Evolutionary conservation across 331 rosid species (phyloP), one percentile per base, ranked within the genome.

Genomic region (Malus hybrid): DNA sequence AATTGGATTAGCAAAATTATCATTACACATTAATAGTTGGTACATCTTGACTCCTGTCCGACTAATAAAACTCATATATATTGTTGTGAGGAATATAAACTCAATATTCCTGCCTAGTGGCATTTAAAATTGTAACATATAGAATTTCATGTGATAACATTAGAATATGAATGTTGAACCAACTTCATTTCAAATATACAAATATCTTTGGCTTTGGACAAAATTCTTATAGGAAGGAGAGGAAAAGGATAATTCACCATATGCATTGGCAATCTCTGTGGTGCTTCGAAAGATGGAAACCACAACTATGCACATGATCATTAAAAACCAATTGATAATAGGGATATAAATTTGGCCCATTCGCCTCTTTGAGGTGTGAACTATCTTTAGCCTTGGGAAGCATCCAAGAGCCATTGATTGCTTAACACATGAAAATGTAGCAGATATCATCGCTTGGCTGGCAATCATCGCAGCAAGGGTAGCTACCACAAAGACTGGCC

Each of bases 361-460:
- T 82, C 65, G 87, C 83, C 76, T 90, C 81, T 69, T 94, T 22
- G 99, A 94, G 77, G 99, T 94, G 87, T 94, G 99, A 82, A 94
- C 42, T 70, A 94, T 94, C 91, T 94, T 92, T 81, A 94, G 88
- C 88, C 99, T 87, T n/a, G 99, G 99, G 83, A 94, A 94, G 88
- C 99, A 92, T 76, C 99, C 99, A 74, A 94, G 92, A 77, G 99
- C 97, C 99, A 94, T 94, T 9, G 99, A 88, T 84, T 94, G 99
- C 83, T 94, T 94, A 50, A 94, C 92, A 50, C 99, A 94, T 56
- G 97, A 94, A 86, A 88, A 94, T 16, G 99, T 94, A 71, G 99
- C 99, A 55, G 97, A 94, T 85, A 94, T 94, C 99, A 94, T 94
- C 44, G 99, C 97, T 86, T 94, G 99, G 88, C 99, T 94, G 39